phyloP scores from a whole-genome alignment of 2,329 filamentous ascomycete species.

The Trichoderma koningiopsis region DNA sequence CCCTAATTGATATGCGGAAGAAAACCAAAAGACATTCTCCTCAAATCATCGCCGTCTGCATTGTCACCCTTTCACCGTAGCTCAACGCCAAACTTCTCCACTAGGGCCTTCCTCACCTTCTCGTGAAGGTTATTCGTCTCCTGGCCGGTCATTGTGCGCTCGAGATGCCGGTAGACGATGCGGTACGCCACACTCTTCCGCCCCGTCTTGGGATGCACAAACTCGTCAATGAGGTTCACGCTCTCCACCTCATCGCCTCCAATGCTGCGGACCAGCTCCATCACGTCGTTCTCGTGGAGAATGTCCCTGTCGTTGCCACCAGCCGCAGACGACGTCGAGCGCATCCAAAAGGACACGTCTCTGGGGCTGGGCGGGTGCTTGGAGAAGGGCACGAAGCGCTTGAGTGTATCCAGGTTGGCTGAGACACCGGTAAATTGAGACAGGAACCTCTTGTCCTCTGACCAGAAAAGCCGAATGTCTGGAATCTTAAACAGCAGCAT shows the following conservation, averaged over 20 bases:
- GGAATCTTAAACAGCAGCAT: slow-evolving; percentile 97
- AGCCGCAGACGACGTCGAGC: slow-evolving; percentile 48
- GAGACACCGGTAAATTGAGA: slow-evolving; percentile 73
- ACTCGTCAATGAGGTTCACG: slow-evolving; percentile 81
- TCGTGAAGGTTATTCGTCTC: slow-evolving; percentile 79
- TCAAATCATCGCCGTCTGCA: neutral
- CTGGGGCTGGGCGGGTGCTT: slow-evolving; percentile 88
- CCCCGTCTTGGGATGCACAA: slow-evolving; percentile 82
- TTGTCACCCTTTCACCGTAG: slow-evolving; percentile 35
- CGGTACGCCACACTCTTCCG: slow-evolving; percentile 87
- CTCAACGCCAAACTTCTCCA: slow-evolving; percentile 75
- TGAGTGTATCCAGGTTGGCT: slow-evolving; percentile 50
- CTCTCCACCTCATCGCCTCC: slow-evolving; percentile 86
- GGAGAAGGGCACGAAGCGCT: slow-evolving; percentile 81
- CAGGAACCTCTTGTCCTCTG: slow-evolving; percentile 80
- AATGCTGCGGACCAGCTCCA: slow-evolving; percentile 87
- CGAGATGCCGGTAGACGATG: slow-evolving; percentile 90
- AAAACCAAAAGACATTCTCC: neutral
- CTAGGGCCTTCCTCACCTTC: slow-evolving; percentile 64
- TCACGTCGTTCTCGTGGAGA: slow-evolving; percentile 95
- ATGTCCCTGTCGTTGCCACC: slow-evolving; percentile 49
- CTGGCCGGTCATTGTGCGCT: slow-evolving; percentile 82
- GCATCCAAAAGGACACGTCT: slow-evolving; percentile 93
- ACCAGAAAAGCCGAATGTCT: slow-evolving; percentile 97
- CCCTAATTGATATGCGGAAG: neutral